phyloP scores from a whole-genome alignment of 768 basidiomycete species.

The Russula sp. region DNA sequence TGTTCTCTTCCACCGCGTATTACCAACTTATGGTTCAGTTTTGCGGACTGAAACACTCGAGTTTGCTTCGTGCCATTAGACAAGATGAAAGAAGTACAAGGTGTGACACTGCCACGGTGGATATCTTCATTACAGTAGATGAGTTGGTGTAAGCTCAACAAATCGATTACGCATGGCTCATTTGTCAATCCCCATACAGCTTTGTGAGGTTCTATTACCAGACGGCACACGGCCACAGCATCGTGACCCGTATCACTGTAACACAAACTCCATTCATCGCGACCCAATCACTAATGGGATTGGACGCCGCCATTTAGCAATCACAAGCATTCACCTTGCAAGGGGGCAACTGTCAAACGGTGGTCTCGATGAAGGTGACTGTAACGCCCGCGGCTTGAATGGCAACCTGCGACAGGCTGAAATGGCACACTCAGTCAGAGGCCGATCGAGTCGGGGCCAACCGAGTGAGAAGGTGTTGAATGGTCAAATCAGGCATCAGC shows the following conservation, averaged over 20 bases:
- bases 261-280: no score
- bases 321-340: neutral
- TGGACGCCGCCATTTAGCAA: no score
- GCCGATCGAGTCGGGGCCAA: neutral
- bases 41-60: neutral
- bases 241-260: no score
- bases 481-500: neutral
- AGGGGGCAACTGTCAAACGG: no score
- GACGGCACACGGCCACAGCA: neutral
- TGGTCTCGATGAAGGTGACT: neutral
- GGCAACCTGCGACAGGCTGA: neutral
- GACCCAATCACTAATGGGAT: neutral
- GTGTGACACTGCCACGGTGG: neutral
- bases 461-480: neutral
- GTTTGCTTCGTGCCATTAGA: neutral
- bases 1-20: neutral
- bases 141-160: neutral
- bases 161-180: neutral
- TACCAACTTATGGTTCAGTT: neutral
- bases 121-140: neutral
- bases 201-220: neutral
- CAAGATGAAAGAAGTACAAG: neutral
- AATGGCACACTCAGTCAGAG: neutral
- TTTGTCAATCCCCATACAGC: neutral
- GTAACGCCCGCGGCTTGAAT: neutral